A percentile compares a stretch with the other conserved stretches of the same genome.
Evolutionary conservation across 176 grass and related monocot genomes (phyloP).

Genomic region (Canna indica): DNA sequence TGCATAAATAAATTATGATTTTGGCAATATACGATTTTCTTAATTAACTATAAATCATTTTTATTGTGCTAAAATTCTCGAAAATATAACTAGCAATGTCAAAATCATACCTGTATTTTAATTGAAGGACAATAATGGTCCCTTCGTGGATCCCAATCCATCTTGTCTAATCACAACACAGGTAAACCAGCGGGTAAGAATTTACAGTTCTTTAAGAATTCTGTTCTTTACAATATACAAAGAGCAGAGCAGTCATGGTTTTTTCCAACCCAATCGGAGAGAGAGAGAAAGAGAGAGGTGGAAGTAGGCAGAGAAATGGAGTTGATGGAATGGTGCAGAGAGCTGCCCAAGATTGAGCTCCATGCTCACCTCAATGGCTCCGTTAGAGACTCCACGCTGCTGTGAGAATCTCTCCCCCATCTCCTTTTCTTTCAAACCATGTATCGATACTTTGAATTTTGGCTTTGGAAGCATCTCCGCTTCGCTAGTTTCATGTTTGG

Average conservation of each 20-base stretch:
- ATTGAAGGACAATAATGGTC: too few relatives aligned
- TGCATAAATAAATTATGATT: too few relatives aligned
- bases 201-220: too few relatives aligned
- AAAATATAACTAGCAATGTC: too few relatives aligned
- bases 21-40: too few relatives aligned
- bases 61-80: too few relatives aligned
- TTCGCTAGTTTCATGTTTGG: background rate
- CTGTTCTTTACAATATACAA: too few relatives aligned
- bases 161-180: too few relatives aligned
- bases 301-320: constrained; percentile 21
- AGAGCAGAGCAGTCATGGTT: background rate
- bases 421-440: background rate
- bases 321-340: constrained; percentile 63
- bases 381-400: constrained; percentile 77
- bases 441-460: background rate
- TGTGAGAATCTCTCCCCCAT: constrained; percentile 45
- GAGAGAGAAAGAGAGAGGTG: constrained; percentile 26
- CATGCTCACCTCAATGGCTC: constrained; percentile 97
- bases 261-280: background rate
- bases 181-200: too few relatives aligned
- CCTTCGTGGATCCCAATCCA: too few relatives aligned
- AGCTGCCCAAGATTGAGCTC: constrained; percentile 90
- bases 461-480: background rate
- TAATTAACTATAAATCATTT: too few relatives aligned
- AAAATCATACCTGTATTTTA: too few relatives aligned